Evolutionary conservation across 73 alveolate genomes (phyloP).

Genomic region (Uronychia setigera): DNA sequence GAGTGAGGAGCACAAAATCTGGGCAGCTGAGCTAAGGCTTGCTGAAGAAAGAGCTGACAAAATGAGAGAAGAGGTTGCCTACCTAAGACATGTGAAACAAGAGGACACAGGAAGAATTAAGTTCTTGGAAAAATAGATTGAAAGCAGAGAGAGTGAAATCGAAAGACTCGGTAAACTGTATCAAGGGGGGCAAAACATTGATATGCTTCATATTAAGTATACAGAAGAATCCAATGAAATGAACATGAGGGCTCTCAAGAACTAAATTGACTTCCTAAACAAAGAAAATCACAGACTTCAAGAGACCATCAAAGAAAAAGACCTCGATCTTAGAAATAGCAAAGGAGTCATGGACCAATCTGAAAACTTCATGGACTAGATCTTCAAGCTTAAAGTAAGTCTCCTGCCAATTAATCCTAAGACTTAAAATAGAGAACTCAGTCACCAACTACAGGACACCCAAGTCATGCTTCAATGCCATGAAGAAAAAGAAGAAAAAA

Average conservation of each 20-base stretch:
- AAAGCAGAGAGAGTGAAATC: slow-evolving; percentile 48
- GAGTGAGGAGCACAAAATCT: slow-evolving; percentile 16
- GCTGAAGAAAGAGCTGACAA: slow-evolving; percentile 62
- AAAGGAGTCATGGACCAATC: neutral
- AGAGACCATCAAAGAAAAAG: neutral
- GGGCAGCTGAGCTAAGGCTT: slow-evolving; percentile 44
- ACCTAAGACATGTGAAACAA: slow-evolving; percentile 15
- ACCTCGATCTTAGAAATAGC: neutral
- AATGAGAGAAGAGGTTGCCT: neutral
- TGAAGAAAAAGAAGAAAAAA: neutral
- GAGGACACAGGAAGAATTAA: slow-evolving; percentile 35
- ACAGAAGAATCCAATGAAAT: slow-evolving; percentile 33
- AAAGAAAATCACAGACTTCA: slow-evolving; percentile 56
- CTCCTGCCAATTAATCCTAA: neutral
- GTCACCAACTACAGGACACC: neutral
- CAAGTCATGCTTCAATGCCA: neutral
- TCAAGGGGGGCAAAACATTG: slow-evolving; percentile 58
- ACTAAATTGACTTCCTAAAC: slow-evolving; percentile 45
- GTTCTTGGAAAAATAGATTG: slow-evolving; percentile 12
- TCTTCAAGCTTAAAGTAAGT: neutral
- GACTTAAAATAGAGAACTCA: neutral
- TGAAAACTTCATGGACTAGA: neutral
- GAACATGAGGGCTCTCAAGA: slow-evolving; percentile 30
- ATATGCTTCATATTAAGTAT: slow-evolving; percentile 16
- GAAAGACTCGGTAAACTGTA: slow-evolving; percentile 40